phyloP scores from a whole-genome alignment of 177 flowering plant species.

The Vitis hybrid region DNA sequence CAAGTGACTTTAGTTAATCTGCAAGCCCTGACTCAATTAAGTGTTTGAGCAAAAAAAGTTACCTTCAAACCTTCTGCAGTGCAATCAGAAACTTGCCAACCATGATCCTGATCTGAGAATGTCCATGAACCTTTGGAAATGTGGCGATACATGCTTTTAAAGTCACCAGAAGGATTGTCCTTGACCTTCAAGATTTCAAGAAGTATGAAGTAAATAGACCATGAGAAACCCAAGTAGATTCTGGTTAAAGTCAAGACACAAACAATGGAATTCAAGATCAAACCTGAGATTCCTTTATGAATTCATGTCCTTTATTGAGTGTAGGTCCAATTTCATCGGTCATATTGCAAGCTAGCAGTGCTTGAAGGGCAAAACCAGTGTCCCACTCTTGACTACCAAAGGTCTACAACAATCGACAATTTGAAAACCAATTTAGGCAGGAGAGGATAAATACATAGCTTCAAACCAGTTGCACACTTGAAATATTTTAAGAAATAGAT shows the following conservation, averaged over 20 bases:
- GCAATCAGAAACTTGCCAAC: too few relatives aligned
- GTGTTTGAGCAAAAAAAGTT: too few relatives aligned
- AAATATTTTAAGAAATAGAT: too few relatives aligned
- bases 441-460: background rate
- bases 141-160: too few relatives aligned
- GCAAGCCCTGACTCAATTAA: too few relatives aligned
- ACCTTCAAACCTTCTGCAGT: too few relatives aligned
- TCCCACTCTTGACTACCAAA: constrained; percentile 52
- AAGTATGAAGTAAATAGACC: background rate
- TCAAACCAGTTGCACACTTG: background rate
- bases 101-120: too few relatives aligned
- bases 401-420: constrained; percentile 14
- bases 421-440: too few relatives aligned
- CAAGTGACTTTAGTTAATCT: too few relatives aligned
- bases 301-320: constrained; percentile 7
- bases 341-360: constrained; percentile 36
- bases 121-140: too few relatives aligned
- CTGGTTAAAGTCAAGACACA: background rate
- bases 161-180: constrained; percentile 20
- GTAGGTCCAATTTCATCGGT: constrained; percentile 27
- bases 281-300: constrained; percentile 44
- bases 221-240: background rate
- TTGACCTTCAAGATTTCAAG: constrained; percentile 10
- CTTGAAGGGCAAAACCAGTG: constrained; percentile 33
- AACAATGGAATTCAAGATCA: background rate